These are phyloP conservation scores for Dendrobium huoshanense DNA, from an alignment of 106 monocot genomes.

Conservation along the genomic window DNA sequence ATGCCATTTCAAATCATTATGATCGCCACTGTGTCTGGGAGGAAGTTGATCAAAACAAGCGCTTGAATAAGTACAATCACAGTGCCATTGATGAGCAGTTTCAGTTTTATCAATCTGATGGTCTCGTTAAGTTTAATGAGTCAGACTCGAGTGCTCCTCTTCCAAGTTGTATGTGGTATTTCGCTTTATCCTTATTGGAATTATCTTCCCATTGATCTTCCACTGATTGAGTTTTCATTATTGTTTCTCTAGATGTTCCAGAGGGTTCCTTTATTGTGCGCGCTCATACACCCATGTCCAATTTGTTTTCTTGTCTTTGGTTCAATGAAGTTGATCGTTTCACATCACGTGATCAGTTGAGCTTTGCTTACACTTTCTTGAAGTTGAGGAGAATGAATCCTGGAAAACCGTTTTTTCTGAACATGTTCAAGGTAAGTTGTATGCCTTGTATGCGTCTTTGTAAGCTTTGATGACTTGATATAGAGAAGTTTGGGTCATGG, in stretches of 20 bases:
- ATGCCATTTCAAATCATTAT: slow-evolving; percentile 89
- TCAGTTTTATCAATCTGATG: slow-evolving; percentile 75
- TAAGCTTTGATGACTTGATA: neutral
- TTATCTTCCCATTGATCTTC: neutral
- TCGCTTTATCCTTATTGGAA: neutral
- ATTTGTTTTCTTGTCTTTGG: slow-evolving; percentile 98
- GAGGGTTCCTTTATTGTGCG: slow-evolving; percentile 93
- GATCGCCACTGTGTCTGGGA: slow-evolving; percentile 93
- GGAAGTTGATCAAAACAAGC: slow-evolving; percentile 87
- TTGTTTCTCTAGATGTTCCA: slow-evolving; percentile 62
- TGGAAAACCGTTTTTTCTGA: slow-evolving; percentile 44
- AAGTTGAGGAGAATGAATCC: slow-evolving; percentile 81
- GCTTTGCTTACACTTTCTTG: slow-evolving; percentile 90
- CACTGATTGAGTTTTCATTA: neutral
- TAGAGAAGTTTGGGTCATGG: no score
- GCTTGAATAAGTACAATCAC: slow-evolving; percentile 90
- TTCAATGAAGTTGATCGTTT: slow-evolving; percentile 90
- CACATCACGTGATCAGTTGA: slow-evolving; percentile 90
- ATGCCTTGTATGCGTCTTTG: neutral
- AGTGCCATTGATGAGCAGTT: slow-evolving; percentile 91
- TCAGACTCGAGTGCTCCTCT: slow-evolving; percentile 51
- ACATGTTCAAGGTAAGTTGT: slow-evolving; percentile 83
- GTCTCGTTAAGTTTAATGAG: slow-evolving; percentile 61
- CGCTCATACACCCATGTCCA: slow-evolving; percentile 97
- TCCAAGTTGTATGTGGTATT: slow-evolving; percentile 68